Percentiles rank a stretch among this genome's conserved stretches.
These are phyloP conservation scores for Avicennia marina DNA, from an alignment of 257 asterid species.

Conservation along the genomic window DNA sequence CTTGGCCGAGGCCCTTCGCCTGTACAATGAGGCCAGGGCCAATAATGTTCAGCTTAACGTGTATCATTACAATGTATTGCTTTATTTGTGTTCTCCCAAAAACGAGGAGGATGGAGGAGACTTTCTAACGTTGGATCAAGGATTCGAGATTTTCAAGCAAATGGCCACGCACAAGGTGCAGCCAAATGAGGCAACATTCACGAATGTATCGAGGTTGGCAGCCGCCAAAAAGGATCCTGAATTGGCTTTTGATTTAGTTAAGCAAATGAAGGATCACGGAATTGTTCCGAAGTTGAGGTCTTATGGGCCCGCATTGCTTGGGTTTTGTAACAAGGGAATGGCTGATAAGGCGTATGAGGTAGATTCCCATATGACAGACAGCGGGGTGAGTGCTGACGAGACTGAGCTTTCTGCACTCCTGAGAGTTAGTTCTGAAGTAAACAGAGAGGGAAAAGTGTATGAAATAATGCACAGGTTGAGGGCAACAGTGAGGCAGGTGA, in stretches of 20 bases:
- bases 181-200: conserved; percentile 88
- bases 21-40: conserved; percentile 72
- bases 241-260: conserved; percentile 74
- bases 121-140: conserved; percentile 46
- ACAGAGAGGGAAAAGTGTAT: conserved; percentile 68
- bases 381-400: conserved; percentile 71
- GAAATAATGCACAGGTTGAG: conserved; percentile 90
- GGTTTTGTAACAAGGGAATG: conserved; percentile 64
- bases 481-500: conserved; percentile 73
- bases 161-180: conserved; percentile 60
- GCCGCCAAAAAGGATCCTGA: conserved; percentile 78
- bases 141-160: conserved; percentile 69
- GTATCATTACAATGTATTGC: conserved; percentile 71
- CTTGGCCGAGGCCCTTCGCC: conserved; percentile 56
- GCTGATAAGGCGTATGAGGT: conserved; percentile 77
- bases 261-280: conserved; percentile 64
- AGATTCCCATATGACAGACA: conserved; percentile 77
- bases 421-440: conserved; percentile 51
- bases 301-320: conserved; percentile 83
- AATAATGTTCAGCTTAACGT: conserved; percentile 42
- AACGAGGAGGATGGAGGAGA: conserved; percentile 22
- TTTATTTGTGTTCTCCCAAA: conserved; percentile 55
- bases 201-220: conserved; percentile 87
- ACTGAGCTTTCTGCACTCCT: conserved; percentile 74
- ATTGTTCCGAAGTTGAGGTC: conserved; percentile 79